Evolutionary conservation across 2,329 filamentous ascomycete species (phyloP).

Genomic region (Acrocalymma vagum): DNA sequence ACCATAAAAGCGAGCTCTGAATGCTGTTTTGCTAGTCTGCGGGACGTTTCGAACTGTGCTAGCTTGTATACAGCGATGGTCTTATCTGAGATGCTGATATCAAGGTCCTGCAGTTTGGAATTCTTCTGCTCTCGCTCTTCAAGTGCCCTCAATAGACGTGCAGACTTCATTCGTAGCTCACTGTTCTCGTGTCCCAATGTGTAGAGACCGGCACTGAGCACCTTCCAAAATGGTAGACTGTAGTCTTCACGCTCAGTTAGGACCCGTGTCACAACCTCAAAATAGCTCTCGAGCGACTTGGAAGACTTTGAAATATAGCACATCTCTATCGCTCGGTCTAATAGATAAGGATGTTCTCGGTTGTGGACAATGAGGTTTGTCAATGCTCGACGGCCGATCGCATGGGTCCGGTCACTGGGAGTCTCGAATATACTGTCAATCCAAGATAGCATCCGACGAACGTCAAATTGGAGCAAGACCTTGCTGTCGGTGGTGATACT

Average conservation of each 20-base stretch:
- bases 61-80: constrained; percentile 98
- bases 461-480: constrained; percentile 87
- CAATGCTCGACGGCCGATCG: constrained; percentile 86
- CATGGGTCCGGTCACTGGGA: constrained; percentile 88
- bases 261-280: constrained; percentile 89
- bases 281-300: constrained; percentile 93
- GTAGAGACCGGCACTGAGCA: constrained; percentile 87
- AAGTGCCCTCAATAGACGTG: constrained; percentile 78
- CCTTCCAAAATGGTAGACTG: constrained; percentile 86
- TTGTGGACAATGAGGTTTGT: constrained; percentile 93
- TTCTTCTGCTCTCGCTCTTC: constrained; percentile 85
- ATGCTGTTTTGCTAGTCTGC: constrained; percentile 86
- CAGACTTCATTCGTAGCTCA: constrained; percentile 87
- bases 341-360: constrained; percentile 81
- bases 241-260: constrained; percentile 85
- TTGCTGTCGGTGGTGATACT: constrained; percentile 89
- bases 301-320: constrained; percentile 85
- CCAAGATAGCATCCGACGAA: constrained; percentile 92
- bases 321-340: constrained; percentile 89
- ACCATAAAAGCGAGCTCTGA: constrained; percentile 89
- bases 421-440: constrained; percentile 94
- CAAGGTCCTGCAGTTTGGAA: constrained; percentile 94
- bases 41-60: constrained; percentile 96
- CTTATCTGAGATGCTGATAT: constrained; percentile 98
- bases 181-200: constrained; percentile 92